Percentiles rank a stretch among this genome's conserved stretches.
Evolutionary conservation across 345 rosid genomes (phyloP).

Genomic region (Dovyalis caffra): DNA sequence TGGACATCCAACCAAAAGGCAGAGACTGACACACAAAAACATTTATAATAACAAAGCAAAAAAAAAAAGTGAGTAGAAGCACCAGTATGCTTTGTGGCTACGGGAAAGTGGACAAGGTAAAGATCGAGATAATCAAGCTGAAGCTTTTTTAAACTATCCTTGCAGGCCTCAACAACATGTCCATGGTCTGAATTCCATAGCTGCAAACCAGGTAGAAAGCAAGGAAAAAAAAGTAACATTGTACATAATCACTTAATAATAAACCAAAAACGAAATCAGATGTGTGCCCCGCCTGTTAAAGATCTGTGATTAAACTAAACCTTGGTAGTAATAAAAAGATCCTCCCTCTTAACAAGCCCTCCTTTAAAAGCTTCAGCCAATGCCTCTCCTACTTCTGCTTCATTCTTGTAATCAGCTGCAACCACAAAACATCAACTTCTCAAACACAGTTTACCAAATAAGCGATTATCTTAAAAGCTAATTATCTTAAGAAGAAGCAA

Average conservation of each 20-base stretch:
- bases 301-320: conserved; percentile 17
- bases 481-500: too few relatives aligned
- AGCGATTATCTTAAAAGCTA: neutral
- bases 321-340: conserved; percentile 83
- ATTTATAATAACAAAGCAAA: neutral
- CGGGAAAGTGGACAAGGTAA: conserved; percentile 82
- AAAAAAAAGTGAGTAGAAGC: neutral
- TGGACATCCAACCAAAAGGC: neutral
- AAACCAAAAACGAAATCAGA: too few relatives aligned
- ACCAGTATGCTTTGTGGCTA: conserved; percentile 86
- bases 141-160: conserved; percentile 82
- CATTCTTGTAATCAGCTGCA: conserved; percentile 77
- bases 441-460: neutral
- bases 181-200: conserved; percentile 98
- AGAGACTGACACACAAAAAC: neutral
- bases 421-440: conserved; percentile 3
- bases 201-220: conserved; percentile 30
- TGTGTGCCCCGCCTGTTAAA: neutral
- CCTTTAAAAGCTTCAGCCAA: conserved; percentile 60
- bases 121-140: conserved; percentile 86
- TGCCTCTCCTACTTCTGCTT: conserved; percentile 71
- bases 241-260: neutral
- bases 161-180: conserved; percentile 83
- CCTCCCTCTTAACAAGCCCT: conserved; percentile 77
- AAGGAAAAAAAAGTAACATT: neutral